phyloP scores from a whole-genome alignment of 106 monocot genomes.

The Dioscorea zingiberensis region DNA sequence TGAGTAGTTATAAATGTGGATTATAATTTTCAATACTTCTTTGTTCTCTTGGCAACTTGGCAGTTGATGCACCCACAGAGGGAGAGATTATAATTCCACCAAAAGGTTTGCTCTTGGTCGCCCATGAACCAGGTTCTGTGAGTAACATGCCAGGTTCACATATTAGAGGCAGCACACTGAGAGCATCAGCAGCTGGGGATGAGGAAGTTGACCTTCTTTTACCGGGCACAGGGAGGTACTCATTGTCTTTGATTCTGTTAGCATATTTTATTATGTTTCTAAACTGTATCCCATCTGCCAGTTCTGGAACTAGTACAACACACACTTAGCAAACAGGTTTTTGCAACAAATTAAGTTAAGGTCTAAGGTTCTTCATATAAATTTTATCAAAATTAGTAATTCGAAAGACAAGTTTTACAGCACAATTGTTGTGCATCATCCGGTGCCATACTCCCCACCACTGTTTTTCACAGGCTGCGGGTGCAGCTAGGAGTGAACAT shows the following conservation, averaged over 20 bases:
- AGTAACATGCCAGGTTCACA: slow-evolving; percentile 65
- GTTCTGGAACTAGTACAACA: no score
- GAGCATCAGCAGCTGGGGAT: slow-evolving; percentile 68
- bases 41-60: not conserved
- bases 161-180: slow-evolving; percentile 85
- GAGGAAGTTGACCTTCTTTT: slow-evolving; percentile 96
- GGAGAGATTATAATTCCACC: slow-evolving; percentile 31
- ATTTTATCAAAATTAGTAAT: no score
- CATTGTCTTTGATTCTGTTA: not conserved
- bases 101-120: slow-evolving; percentile 69
- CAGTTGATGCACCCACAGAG: slow-evolving; percentile 35
- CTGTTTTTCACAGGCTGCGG: slow-evolving; percentile 44
- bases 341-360: no score
- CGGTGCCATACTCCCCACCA: no score
- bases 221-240: slow-evolving; percentile 81
- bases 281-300: no score
- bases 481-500: slow-evolving; percentile 97
- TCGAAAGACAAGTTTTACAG: no score
- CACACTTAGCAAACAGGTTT: no score
- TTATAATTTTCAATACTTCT: no score
- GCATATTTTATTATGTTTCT: no score
- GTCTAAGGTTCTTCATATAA: no score
- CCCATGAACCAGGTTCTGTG: slow-evolving; percentile 69
- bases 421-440: no score
- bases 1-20: no score